Percentiles rank a stretch among this genome's conserved stretches.
Evolutionary conservation across 495 filamentous ascomycete species (phyloP).

Genomic region (Neurospora hispaniola): DNA sequence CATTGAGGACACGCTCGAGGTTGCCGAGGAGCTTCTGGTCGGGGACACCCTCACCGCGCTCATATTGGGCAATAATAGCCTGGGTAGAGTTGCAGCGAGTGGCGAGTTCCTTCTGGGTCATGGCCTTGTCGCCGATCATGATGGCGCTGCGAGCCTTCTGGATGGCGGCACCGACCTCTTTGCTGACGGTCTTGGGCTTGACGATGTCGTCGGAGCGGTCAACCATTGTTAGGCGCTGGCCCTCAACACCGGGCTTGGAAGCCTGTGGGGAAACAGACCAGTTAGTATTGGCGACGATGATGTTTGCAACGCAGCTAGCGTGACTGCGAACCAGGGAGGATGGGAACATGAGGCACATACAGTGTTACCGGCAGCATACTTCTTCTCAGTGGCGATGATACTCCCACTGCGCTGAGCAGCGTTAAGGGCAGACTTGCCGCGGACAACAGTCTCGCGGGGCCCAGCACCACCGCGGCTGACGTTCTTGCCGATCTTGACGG

Average conservation of each 20-base stretch:
- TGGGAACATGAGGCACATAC: conserved; percentile 43
- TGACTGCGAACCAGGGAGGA: background rate
- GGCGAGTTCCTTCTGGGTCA: conserved; percentile 95
- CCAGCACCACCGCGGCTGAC: conserved; percentile 49
- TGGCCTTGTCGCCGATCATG: conserved; percentile 53
- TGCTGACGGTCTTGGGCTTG: conserved; percentile 83
- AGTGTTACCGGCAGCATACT: conserved; percentile 61
- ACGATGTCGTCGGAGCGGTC: conserved; percentile 97
- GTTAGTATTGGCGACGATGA: background rate
- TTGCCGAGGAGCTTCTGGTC: conserved; percentile 73
- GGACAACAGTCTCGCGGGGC: conserved; percentile 73
- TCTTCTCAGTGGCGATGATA: conserved; percentile 86
- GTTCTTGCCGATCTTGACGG: conserved; percentile 90
- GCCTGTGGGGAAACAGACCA: conserved; percentile 28
- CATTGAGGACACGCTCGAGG: conserved; percentile 78
- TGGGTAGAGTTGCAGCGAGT: conserved; percentile 86
- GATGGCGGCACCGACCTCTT: conserved; percentile 73
- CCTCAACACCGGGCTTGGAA: conserved; percentile 56
- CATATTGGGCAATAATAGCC: conserved; percentile 71
- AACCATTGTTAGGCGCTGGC: conserved; percentile 95
- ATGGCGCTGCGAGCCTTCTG: conserved; percentile 54
- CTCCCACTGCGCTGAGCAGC: conserved; percentile 73
- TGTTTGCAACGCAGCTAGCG: background rate
- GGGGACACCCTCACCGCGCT: conserved; percentile 67
- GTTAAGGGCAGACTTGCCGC: conserved; percentile 79